These are phyloP conservation scores for Cronartium quercuum DNA, from an alignment of 1,284 basidiomycete genomes.

Conservation along the genomic window DNA sequence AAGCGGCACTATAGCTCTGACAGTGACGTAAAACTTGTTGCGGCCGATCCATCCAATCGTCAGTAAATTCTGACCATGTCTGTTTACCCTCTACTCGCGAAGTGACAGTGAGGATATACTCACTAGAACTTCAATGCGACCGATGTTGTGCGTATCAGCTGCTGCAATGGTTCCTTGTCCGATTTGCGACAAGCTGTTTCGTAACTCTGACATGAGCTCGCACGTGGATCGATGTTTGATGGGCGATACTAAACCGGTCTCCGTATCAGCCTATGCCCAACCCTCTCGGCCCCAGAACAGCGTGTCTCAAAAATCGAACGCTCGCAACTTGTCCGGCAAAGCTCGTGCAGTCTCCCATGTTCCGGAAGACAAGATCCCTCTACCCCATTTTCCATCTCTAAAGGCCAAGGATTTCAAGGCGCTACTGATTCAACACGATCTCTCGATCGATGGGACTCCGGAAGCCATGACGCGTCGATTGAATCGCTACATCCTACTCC, in stretches of 20 bases:
- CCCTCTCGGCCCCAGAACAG: not conserved
- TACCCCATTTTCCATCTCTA: slow-evolving; percentile 32
- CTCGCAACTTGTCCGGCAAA: not conserved
- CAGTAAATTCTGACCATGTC: slow-evolving; percentile 1
- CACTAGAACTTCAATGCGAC: not conserved
- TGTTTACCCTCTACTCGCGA: not conserved
- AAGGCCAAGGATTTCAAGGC: slow-evolving; percentile 17
- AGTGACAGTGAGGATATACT: not conserved
- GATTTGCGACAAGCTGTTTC: slow-evolving; percentile 13
- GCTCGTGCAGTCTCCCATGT: not conserved
- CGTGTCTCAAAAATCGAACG: not conserved
- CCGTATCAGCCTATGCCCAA: not conserved
- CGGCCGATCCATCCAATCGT: slow-evolving; percentile 24
- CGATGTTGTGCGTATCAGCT: not conserved
- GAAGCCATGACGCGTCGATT: slow-evolving; percentile 2
- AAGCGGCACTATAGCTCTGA: slow-evolving; percentile 1
- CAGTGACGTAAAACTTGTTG: slow-evolving; percentile 13
- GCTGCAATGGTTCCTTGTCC: slow-evolving; percentile 23
- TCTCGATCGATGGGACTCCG: slow-evolving; percentile 8
- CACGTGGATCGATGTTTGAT: slow-evolving; percentile 13
- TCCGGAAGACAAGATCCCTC: slow-evolving; percentile 12
- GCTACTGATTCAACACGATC: slow-evolving; percentile 9
- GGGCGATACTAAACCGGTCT: not conserved
- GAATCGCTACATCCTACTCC: slow-evolving; percentile 16
- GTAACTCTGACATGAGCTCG: slow-evolving; percentile 24